Evolutionary conservation across 2,329 filamentous ascomycete genomes (phyloP).

Genomic region (Aureobasidium sp.): DNA sequence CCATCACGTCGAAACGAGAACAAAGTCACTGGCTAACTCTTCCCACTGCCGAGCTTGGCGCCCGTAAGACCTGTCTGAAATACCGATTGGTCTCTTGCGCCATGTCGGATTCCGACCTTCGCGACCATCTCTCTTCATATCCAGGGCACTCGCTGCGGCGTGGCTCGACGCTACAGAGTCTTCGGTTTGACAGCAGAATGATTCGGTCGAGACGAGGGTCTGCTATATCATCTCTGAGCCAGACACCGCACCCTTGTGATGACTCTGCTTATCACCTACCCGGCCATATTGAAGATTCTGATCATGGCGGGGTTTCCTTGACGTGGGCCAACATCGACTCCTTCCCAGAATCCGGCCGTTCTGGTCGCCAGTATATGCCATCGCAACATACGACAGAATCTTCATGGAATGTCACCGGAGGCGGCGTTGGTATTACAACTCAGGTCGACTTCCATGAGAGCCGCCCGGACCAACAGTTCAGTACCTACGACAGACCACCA

Average conservation of each 20-base stretch:
- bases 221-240: neutral
- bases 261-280: neutral
- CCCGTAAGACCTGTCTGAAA: neutral
- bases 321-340: neutral
- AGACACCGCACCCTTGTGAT: constrained; percentile 4
- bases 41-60: constrained; percentile 10
- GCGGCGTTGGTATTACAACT: neutral
- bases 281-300: neutral
- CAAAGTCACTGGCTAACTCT: neutral
- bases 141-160: neutral
- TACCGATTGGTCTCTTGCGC: constrained; percentile 9
- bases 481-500: neutral
- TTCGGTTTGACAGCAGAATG: constrained; percentile 8
- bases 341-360: neutral
- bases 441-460: neutral
- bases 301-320: constrained; percentile 1
- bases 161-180: neutral
- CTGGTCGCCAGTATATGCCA: neutral
- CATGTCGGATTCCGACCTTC: neutral
- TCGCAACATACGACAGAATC: neutral
- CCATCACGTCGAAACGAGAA: constrained; percentile 9
- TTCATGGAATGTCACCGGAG: neutral
- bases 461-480: neutral
- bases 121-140: neutral
- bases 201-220: constrained; percentile 9